A percentile compares a stretch with the other conserved stretches of the same genome.
Conservation (phyloP, 73 alveolate genomes). For the Effrenium voratum region DNA sequence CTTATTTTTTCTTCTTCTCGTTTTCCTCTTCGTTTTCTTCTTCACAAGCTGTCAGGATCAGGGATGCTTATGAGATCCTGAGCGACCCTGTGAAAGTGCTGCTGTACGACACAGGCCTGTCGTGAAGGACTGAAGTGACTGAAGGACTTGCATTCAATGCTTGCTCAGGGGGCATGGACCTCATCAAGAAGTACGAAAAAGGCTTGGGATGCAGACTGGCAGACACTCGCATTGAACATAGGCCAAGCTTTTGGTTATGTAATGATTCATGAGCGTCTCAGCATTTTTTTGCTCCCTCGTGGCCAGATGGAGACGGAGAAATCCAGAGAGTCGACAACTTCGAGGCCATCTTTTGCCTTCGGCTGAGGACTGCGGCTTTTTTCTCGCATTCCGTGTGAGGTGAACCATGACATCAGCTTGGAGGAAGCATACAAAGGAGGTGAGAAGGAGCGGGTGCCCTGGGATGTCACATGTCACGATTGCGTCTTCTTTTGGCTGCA, state of each 20-base stretch:
- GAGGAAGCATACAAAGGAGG: constrained; percentile 90
- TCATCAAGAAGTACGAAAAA: constrained; percentile 76
- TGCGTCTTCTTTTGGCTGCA: background rate
- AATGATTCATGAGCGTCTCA: too few species aligned
- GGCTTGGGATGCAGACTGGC: background rate
- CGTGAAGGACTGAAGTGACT: background rate
- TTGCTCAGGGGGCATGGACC: constrained; percentile 75
- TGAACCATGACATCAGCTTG: constrained; percentile 57
- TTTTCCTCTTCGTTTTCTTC: background rate
- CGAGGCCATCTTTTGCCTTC: constrained; percentile 19
- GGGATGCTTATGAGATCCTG: constrained; percentile 82
- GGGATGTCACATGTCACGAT: background rate
- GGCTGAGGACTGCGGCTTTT: background rate
- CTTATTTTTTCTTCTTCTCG: background rate
- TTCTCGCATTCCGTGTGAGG: background rate
- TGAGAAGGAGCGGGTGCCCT: constrained; percentile 22
- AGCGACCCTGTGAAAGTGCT: constrained; percentile 86
- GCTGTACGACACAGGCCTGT: constrained; percentile 59
- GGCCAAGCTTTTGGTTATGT: too few species aligned
- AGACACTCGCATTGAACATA: too few species aligned
- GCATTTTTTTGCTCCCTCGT: too few species aligned
- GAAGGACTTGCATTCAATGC: background rate
- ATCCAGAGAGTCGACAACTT: constrained; percentile 69
- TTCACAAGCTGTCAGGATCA: constrained; percentile 14
- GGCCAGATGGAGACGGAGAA: constrained; percentile 74